These are phyloP conservation scores for Anethum foeniculum DNA, from an alignment of 140 eudicot species.

Conservation along the genomic window DNA sequence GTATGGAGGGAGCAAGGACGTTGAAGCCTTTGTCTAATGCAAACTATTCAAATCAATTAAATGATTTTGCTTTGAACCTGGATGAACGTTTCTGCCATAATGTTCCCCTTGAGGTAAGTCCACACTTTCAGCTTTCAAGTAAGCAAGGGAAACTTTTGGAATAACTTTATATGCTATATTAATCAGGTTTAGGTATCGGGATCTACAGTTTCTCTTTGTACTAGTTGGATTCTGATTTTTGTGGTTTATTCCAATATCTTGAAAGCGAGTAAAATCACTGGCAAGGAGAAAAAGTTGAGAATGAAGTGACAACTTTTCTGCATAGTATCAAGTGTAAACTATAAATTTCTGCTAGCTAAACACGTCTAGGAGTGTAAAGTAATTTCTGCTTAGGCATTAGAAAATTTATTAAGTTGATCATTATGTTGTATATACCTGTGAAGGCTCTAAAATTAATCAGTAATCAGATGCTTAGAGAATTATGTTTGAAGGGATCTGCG, in stretches of 20 bases:
- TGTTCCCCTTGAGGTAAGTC: neutral
- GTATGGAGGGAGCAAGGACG: neutral
- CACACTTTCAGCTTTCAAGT: neutral
- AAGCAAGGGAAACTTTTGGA: neutral
- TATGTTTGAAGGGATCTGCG: neutral
- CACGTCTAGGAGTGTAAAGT: too few species aligned
- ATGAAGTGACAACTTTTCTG: too few species aligned
- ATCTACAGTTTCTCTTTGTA: neutral
- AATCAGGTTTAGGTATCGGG: neutral
- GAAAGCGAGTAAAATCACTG: too few species aligned
- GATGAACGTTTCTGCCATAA: neutral
- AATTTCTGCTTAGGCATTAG: neutral
- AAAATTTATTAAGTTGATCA: neutral
- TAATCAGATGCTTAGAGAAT: neutral
- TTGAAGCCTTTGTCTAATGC: neutral
- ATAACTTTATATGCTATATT: neutral
- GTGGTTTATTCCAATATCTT: too few species aligned
- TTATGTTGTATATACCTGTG: neutral
- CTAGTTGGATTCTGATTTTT: neutral
- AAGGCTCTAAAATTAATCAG: neutral
- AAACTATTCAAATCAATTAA: neutral
- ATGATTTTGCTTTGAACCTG: neutral
- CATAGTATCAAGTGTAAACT: too few species aligned
- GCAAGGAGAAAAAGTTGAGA: too few species aligned
- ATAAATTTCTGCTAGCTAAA: too few species aligned